Base-by-base conservation (phyloP, 1,284 basidiomycete species). In the Papiliotrema flavescens region DNA sequence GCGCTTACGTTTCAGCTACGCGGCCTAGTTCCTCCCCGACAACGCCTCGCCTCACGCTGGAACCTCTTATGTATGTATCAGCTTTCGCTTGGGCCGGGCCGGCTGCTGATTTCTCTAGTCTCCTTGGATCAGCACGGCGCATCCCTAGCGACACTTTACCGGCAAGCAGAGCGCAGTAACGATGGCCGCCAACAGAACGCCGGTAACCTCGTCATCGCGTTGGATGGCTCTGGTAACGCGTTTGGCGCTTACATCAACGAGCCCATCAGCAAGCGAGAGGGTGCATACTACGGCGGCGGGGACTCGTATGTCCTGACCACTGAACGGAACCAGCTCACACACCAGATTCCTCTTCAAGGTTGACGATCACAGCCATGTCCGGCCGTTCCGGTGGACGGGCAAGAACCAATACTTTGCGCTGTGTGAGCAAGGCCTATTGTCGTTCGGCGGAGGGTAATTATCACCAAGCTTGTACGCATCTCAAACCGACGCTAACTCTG, bases 101-200 rank as follows among this genome's bases (percentile, higher is more conserved):
- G 11, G 28, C 28, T 6, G 11, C 28, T 32, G 11, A 32, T 32
- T 32, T 11, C 5, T 32, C 2, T 45, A 77, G 75, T 76, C 76
- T 94, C 90, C 11, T 79, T 96, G 17, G 95, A 98, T 67, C 93
- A 97, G 71, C 90, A 98, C 61, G 95, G 95, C 0, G 92, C 94
- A 45, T 94, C 90, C 9, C 80, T 98, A 11, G 84, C 87, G 39
- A 97, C 95, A 0, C 81, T 98, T 0, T 95, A 94, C 70, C 67
- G 83, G 1, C 81, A 82, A 2, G 87, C 87, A 47, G 84, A 69
- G 28, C 59, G 62, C 19, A 68, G 67, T 39, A 63, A 66, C 2
- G 54, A 55, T 4, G 55, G 59, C 6, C 28, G 28, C 14, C 64
- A 71, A 45, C 72, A 74, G 2, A 70, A 69, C 3, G 59, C 65